phyloP scores from a whole-genome alignment of 202 grass and related monocot species.

The Digitaria exilis region DNA sequence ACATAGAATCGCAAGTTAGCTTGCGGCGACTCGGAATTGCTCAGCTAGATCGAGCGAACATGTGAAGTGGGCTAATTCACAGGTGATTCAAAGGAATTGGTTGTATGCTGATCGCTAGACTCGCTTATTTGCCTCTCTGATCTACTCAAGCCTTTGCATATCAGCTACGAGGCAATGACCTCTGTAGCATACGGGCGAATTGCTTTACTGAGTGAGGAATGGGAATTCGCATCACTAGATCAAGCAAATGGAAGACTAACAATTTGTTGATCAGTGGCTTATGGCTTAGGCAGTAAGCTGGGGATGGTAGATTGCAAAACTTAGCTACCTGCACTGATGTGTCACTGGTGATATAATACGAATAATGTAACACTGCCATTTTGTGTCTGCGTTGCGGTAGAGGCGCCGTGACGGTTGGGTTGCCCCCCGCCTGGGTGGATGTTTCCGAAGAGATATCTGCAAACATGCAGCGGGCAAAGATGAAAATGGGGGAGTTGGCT shows the following conservation, averaged over 20 bases:
- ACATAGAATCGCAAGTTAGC: neutral
- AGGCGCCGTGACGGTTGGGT: constrained; percentile 55
- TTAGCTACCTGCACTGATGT: neutral
- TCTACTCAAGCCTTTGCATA: neutral
- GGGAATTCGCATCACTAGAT: constrained; percentile 4
- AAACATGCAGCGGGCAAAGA: too few relatives aligned
- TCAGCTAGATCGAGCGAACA: neutral
- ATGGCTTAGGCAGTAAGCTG: neutral
- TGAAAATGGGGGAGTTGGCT: too few relatives aligned
- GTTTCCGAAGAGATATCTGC: too few relatives aligned
- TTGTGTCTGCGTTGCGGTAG: constrained; percentile 51
- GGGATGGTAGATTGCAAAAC: neutral
- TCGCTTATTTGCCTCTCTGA: neutral
- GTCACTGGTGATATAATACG: neutral
- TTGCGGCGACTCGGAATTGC: neutral
- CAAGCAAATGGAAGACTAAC: neutral
- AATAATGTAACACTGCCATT: constrained; percentile 1
- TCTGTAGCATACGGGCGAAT: neutral
- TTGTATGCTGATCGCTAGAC: constrained; percentile 16
- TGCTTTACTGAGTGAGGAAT: neutral
- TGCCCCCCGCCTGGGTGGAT: too few relatives aligned
- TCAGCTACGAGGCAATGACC: neutral
- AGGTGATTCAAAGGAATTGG: neutral
- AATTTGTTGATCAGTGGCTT: neutral
- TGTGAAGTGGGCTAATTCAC: neutral